Percentiles rank a stretch among this genome's conserved stretches.
phyloP scores from a whole-genome alignment of 129 eudicot species.

The Flaveria sonorensis region DNA sequence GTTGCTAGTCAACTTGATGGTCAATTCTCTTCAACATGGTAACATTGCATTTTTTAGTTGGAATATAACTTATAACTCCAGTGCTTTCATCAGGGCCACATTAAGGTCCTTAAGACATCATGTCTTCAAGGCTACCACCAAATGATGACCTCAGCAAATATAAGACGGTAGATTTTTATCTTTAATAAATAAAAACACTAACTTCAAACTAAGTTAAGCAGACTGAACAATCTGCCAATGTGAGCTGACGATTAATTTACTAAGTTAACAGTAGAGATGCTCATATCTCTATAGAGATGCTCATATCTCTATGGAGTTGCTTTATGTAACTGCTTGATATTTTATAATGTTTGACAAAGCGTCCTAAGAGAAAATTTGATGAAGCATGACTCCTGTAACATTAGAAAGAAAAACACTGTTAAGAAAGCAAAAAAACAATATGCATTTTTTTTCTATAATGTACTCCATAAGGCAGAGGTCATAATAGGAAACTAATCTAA shows the following conservation, averaged over 20 bases:
- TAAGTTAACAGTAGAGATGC: background rate
- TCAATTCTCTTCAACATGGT: slow-evolving; percentile 37
- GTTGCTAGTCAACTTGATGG: slow-evolving; percentile 22
- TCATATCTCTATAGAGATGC: background rate
- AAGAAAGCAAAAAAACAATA: background rate
- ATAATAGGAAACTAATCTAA: slow-evolving; percentile 10
- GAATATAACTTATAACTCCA: slow-evolving; percentile 21
- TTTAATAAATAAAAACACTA: background rate
- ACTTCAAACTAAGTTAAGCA: slow-evolving; percentile 9
- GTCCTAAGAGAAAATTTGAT: slow-evolving; percentile 20
- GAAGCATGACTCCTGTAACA: slow-evolving; percentile 31
- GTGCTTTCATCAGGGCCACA: slow-evolving; percentile 13
- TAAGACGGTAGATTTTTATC: background rate
- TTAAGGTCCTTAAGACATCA: slow-evolving; percentile 7
- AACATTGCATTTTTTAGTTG: slow-evolving; percentile 36
- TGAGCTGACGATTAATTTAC: slow-evolving; percentile 8
- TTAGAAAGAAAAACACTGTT: slow-evolving; percentile 17
- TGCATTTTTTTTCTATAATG: slow-evolving; percentile 6
- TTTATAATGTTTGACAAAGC: background rate
- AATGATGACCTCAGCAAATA: slow-evolving; percentile 9
- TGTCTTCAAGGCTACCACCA: slow-evolving; percentile 13
- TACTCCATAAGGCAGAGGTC: slow-evolving; percentile 14
- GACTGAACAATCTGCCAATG: background rate
- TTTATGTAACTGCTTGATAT: slow-evolving; percentile 9
- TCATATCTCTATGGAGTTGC: background rate